Percentiles rank a stretch among this genome's conserved stretches.
These are phyloP conservation scores for Endotrypanum monterogeii DNA, from an alignment of 208 protist species.

Conservation along the genomic window DNA sequence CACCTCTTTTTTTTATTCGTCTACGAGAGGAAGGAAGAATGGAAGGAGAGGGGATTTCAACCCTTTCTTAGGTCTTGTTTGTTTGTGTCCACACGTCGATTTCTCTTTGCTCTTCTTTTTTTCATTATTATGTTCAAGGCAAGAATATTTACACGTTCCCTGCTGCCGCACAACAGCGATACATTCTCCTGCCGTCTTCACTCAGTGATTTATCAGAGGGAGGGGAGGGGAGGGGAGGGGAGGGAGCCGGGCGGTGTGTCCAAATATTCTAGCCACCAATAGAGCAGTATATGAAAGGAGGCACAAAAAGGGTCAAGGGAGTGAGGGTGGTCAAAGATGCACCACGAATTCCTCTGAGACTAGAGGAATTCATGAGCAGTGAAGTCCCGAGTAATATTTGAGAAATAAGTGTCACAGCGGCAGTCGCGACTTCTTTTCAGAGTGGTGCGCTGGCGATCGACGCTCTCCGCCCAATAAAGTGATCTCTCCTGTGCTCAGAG, in stretches of 20 bases:
- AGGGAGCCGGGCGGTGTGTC: neutral
- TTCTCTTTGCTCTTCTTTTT: neutral
- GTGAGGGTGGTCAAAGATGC: neutral
- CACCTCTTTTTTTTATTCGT: neutral
- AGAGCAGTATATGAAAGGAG: neutral
- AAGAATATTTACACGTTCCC: neutral
- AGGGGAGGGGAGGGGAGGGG: neutral
- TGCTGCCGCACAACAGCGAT: neutral
- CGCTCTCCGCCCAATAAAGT: too few relatives aligned
- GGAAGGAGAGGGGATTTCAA: too few relatives aligned
- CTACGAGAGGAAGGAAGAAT: neutral
- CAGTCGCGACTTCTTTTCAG: neutral
- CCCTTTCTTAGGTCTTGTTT: too few relatives aligned
- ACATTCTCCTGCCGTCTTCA: neutral
- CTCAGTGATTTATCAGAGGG: neutral
- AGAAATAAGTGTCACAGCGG: neutral
- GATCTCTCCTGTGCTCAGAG: too few relatives aligned
- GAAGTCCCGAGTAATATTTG: neutral
- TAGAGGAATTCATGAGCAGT: neutral
- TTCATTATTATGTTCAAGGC: too few relatives aligned
- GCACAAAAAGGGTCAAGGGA: neutral
- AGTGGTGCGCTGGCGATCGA: too few relatives aligned
- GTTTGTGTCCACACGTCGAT: neutral
- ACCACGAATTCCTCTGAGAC: neutral
- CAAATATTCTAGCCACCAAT: neutral